Conservation (phyloP, 192 early-diverging fungal species). For the Backusella mclennaniae region DNA sequence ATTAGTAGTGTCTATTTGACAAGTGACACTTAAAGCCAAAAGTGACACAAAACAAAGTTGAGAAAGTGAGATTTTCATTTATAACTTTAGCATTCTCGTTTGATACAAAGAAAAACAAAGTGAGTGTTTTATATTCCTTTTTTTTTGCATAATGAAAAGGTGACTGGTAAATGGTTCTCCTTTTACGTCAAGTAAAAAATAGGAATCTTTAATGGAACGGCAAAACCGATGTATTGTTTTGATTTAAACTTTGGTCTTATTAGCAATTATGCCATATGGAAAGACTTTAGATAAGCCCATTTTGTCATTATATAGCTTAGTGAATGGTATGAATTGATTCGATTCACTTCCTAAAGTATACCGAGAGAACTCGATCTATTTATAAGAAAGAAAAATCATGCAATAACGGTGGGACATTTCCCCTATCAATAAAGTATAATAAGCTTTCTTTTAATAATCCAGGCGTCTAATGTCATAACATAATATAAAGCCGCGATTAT, state of each 20-base stretch:
- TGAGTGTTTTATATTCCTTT: neutral
- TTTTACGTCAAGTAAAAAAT: neutral
- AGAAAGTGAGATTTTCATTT: neutral
- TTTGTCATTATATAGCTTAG: too few relatives aligned
- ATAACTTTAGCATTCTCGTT: neutral
- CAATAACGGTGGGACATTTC: neutral
- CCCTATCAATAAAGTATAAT: neutral
- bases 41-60: neutral
- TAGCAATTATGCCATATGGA: neutral
- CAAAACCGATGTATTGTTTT: neutral
- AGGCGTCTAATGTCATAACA: neutral
- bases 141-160: neutral
- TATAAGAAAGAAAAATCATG: neutral
- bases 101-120: neutral
- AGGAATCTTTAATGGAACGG: neutral
- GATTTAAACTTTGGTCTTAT: neutral
- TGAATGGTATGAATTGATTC: too few relatives aligned
- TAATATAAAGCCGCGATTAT: neutral
- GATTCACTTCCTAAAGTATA: neutral
- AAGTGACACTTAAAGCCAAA: neutral
- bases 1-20: neutral
- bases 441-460: neutral
- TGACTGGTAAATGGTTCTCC: neutral
- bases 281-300: neutral
- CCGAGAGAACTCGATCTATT: neutral